A percentile compares a stretch with the other conserved stretches of the same genome.
These are phyloP conservation scores for Magnolia officinalis DNA, from an alignment of 164 flowering plant species.

Conservation along the genomic window DNA sequence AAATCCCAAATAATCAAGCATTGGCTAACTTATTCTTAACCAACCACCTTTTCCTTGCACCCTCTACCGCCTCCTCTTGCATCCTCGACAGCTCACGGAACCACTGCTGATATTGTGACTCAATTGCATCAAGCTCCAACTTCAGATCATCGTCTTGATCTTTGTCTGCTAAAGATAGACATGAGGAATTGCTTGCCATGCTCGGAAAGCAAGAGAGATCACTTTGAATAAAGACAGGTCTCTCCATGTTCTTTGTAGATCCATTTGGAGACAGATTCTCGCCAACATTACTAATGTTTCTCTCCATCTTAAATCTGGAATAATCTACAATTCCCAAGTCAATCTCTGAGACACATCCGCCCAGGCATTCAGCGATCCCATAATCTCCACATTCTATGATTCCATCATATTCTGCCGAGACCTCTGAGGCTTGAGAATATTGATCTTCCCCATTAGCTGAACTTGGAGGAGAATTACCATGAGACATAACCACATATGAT, in stretches of 20 bases:
- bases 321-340: conserved; percentile 16
- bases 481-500: conserved; percentile 10
- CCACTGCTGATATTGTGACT: conserved; percentile 48
- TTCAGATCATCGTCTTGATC: conserved; percentile 44
- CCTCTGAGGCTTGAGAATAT: conserved; percentile 27
- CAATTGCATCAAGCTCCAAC: conserved; percentile 55
- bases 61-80: conserved; percentile 57
- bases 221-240: conserved; percentile 11
- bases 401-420: conserved; percentile 28
- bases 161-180: conserved; percentile 29
- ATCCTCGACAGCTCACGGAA: conserved; percentile 47
- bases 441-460: conserved; percentile 15
- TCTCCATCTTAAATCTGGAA: conserved; percentile 6
- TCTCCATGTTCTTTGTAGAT: conserved; percentile 17
- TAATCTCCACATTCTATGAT: conserved; percentile 10
- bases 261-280: conserved; percentile 10
- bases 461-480: conserved; percentile 7
- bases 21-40: conserved; percentile 33
- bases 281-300: conserved; percentile 2
- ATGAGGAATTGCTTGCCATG: conserved; percentile 24
- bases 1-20: conserved; percentile 14
- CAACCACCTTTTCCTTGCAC: conserved; percentile 51
- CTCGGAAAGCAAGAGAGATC: conserved; percentile 24
- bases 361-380: conserved; percentile 9
- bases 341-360: conserved; percentile 13